phyloP scores from a whole-genome alignment of 148 eudicot genomes.

The Beta vulgaris region DNA sequence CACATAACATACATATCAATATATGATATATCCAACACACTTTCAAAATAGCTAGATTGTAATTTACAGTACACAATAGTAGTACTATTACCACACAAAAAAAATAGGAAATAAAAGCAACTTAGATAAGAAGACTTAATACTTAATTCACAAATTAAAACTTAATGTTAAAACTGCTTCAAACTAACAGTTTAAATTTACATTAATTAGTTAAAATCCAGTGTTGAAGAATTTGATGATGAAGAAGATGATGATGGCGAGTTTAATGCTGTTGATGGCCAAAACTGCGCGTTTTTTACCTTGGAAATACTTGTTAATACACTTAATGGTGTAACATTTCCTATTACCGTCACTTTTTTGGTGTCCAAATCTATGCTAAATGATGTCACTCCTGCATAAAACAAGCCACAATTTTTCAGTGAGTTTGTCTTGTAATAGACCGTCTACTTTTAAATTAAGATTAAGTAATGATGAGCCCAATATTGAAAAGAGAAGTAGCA shows the following conservation, averaged over 20 bases:
- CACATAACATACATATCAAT: neutral
- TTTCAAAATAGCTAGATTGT: neutral
- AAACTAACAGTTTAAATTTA: constrained; percentile 19
- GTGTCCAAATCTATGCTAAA: constrained; percentile 64
- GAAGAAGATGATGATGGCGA: constrained; percentile 40
- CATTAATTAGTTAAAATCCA: constrained; percentile 25
- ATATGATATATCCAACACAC: neutral
- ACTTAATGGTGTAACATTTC: constrained; percentile 61
- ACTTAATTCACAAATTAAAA: constrained; percentile 6
- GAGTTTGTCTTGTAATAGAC: no score
- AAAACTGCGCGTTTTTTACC: constrained; percentile 82
- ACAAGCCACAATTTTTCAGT: no score
- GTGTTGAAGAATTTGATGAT: constrained; percentile 20
- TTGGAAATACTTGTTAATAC: constrained; percentile 73
- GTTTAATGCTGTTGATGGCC: constrained; percentile 60
- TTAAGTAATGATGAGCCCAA: no score
- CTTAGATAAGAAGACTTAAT: neutral
- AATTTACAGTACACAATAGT: neutral
- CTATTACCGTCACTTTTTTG: constrained; percentile 74
- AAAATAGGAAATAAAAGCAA: neutral
- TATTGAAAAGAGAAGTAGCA: no score
- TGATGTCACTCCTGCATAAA: constrained; percentile 66
- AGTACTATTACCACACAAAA: constrained; percentile 9
- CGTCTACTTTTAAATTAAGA: no score
- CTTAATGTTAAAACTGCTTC: constrained; percentile 7